Conservation (phyloP, 2,329 filamentous ascomycete species). For the Diplodia mutila region DNA sequence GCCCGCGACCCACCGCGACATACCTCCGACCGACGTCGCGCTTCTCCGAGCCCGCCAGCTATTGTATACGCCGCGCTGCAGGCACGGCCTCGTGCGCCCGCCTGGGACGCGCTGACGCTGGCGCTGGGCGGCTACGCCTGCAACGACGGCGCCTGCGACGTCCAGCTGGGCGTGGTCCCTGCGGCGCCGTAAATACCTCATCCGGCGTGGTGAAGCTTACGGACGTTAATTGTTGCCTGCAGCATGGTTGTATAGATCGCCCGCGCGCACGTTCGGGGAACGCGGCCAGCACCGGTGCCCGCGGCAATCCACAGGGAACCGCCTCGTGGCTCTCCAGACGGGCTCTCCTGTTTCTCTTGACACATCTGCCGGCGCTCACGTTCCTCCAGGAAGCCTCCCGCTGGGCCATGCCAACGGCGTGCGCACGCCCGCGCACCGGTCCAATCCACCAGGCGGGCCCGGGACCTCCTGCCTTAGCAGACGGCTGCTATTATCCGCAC, state of each 20-base stretch:
- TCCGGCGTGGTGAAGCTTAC: constrained; percentile 21
- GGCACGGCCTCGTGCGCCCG: constrained; percentile 4
- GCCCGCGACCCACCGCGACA: not conserved
- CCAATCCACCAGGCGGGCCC: constrained; percentile 12
- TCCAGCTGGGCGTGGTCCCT: constrained; percentile 11
- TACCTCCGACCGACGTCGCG: not conserved
- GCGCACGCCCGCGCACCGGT: not conserved
- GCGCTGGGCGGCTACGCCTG: not conserved
- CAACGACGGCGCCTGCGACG: not conserved
- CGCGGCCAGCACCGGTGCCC: constrained; percentile 12
- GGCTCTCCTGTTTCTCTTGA: constrained; percentile 21
- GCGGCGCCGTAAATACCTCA: constrained; percentile 15
- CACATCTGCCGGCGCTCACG: constrained; percentile 8
- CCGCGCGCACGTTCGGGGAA: constrained; percentile 22
- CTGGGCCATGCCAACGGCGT: not conserved
- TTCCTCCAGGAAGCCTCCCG: not conserved
- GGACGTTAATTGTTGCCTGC: constrained; percentile 16
- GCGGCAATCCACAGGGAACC: constrained; percentile 12
- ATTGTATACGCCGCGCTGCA: constrained; percentile 12
- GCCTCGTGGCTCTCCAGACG: constrained; percentile 3
- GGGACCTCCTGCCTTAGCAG: constrained; percentile 11
- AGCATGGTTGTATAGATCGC: constrained; percentile 20
- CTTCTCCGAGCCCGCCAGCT: not conserved
- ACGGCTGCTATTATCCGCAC: constrained; percentile 8
- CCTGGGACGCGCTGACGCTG: no score